Evolutionary conservation across 257 asterid species (phyloP), one percentile per base, ranked within the genome.

Genomic region (Capsicum chinense): DNA sequence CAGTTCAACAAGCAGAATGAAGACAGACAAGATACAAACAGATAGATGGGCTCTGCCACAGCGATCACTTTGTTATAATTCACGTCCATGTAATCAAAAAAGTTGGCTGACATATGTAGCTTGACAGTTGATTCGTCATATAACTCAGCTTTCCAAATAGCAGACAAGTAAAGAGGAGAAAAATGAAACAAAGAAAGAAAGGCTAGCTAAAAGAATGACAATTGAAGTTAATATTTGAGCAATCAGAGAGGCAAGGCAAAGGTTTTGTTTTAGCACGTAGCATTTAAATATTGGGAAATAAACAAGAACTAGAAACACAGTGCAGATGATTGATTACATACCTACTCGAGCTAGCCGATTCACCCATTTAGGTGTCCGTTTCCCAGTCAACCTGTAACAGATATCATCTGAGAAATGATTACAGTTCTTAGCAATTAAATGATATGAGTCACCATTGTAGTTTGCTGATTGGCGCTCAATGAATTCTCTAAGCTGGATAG

Each of bases 301-400:
- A 52, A 15, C 19, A 16, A 50, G 64, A 54, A 76, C 15, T 52
- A 54, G 50, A 78, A 54, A 52, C 64, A 52, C 2, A 10, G 39
- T 13, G 82, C n/a, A 26, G 64, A 78, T 78, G 47, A 12, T 54
- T 26, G 7, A 48, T 44, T 8, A 60, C 52, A 8, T n/a, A 94
- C 98, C 99, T 87, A 95, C 90, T 84, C 89, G 89, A 79, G 99
- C 99, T 0, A 94, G 94, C 39, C 99, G 94, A 83, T 95, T 95
- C 39, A 95, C 94, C 99, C 99, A 95, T 85, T 91, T 92, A 59
- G 99, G 99, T 47, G 93, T 91, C 59, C 85, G 87, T 19, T 87
- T 93, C 73, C 95, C 93, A 0, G 99, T 95, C 88, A 95, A 83
- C 88, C 89, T 92, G 97, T 82, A 83, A 88, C 99, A 93, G 70